Evolutionary conservation across 1,284 basidiomycete genomes (phyloP).

Genomic region (Lentinula novae-zelandiae): DNA sequence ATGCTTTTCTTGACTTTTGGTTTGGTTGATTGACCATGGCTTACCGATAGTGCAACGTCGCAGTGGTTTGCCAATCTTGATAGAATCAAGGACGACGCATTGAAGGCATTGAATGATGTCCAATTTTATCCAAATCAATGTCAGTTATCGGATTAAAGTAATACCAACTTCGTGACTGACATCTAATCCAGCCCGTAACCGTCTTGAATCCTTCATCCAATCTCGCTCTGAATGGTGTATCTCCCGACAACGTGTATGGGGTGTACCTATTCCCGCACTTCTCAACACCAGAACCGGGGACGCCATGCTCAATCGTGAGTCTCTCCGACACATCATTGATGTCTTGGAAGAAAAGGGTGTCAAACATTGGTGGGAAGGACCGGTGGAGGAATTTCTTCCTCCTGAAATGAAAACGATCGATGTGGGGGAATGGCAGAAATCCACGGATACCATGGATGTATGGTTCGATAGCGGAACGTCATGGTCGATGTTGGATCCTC

Average conservation of each 20-base stretch:
- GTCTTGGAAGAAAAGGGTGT: slow-evolving; percentile 75
- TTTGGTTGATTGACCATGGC: neutral
- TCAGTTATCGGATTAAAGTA: slow-evolving; percentile 50
- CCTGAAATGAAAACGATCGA: slow-evolving; percentile 36
- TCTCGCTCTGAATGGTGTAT: slow-evolving; percentile 99
- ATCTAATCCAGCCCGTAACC: slow-evolving; percentile 61
- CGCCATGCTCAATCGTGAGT: slow-evolving; percentile 64
- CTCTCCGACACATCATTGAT: slow-evolving; percentile 75
- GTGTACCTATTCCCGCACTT: slow-evolving; percentile 93
- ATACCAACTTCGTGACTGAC: neutral
- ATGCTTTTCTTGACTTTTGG: neutral
- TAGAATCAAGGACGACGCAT: slow-evolving; percentile 74
- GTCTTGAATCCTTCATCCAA: slow-evolving; percentile 81
- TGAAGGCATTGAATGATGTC: slow-evolving; percentile 71
- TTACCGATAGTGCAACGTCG: slow-evolving; percentile 74
- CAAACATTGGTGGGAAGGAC: slow-evolving; percentile 90
- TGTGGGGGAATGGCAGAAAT: slow-evolving; percentile 60
- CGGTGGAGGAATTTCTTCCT: slow-evolving; percentile 80
- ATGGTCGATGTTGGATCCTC: slow-evolving; percentile 76
- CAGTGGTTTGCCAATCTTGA: slow-evolving; percentile 98
- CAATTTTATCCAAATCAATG: slow-evolving; percentile 67
- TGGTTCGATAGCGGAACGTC: slow-evolving; percentile 99
- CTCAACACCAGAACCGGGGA: slow-evolving; percentile 66
- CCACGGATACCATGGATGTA: slow-evolving; percentile 96
- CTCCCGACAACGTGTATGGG: slow-evolving; percentile 97